Percentiles rank a stretch among this genome's conserved stretches.
Evolutionary conservation across 352 stramenopile species (phyloP).

Genomic region (Aphanomyces euteiches): DNA sequence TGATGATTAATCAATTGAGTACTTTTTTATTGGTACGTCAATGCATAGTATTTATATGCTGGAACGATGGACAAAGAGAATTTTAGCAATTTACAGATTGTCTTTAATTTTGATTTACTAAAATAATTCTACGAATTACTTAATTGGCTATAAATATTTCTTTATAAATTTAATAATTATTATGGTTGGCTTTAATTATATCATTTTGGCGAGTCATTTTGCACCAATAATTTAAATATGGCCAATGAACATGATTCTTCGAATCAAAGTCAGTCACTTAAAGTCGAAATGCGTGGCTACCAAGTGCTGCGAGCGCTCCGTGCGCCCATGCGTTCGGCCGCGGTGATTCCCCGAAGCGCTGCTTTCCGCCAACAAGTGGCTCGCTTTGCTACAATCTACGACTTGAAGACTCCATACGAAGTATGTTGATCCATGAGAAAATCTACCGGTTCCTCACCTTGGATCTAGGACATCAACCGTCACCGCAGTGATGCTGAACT

Average conservation of each 20-base stretch:
- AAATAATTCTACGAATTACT: too few species aligned
- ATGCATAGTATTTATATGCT: too few species aligned
- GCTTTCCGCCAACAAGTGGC: slow-evolving; percentile 27
- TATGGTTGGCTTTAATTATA: neutral
- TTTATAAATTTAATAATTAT: too few species aligned
- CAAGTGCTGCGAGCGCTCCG: slow-evolving; percentile 24
- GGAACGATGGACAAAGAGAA: too few species aligned
- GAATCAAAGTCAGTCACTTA: neutral
- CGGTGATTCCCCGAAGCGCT: neutral
- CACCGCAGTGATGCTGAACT: slow-evolving; percentile 88
- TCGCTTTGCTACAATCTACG: slow-evolving; percentile 66
- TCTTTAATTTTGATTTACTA: too few species aligned
- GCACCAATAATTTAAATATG: neutral
- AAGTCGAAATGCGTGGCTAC: slow-evolving; percentile 20
- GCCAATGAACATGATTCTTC: neutral
- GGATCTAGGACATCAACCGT: slow-evolving; percentile 62
- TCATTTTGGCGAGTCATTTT: neutral
- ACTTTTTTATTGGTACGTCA: too few species aligned
- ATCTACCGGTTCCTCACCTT: slow-evolving; percentile 7
- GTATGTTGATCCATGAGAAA: slow-evolving; percentile 33
- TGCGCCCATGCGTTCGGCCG: slow-evolving; percentile 10
- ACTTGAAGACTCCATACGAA: slow-evolving; percentile 58
- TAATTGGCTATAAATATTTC: too few species aligned
- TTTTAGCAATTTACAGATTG: too few species aligned
- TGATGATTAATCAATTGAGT: too few species aligned